Base-by-base conservation (phyloP, 192 early-diverging fungal genomes). In the Mortierella alpina region DNA sequence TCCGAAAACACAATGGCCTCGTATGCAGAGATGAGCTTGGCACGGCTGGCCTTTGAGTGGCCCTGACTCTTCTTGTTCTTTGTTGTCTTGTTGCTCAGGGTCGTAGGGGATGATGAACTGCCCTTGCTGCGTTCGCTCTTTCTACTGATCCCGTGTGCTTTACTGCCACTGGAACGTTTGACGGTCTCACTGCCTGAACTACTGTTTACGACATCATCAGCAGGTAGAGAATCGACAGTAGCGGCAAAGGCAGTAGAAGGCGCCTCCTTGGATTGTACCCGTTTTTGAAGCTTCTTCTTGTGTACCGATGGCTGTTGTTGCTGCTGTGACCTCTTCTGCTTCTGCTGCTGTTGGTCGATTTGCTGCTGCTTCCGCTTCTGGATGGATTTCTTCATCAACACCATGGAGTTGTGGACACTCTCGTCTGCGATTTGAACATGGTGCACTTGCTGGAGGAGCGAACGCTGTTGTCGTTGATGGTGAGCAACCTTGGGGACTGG, bases 371-470 rank as follows among this genome's bases (percentile, higher is more conserved):
- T 46, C 12, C 48, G 56, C 47, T 59, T 69, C 20, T 66, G 64
- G 17, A 66, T 59, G 40, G 72, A 73, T 22, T 66, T 73, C 46
- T 73, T 66, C 48, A 73, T 59, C 17, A 73, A 50, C 13, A 60
- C 17, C 15, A 66, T 5, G 0, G 57, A 53, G 47, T 73, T 73
- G 42, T 73, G 72, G 6, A 66, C 64, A 47, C 63, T 66, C 44
- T 73, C 72, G 20, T 73, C 72, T 22, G 48, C 72, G 20, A 73
- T n/a, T 10, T 73, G 72, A 15, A 73, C 72, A 59, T 73, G 72
- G 47, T 73, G 72, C 6, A 73, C 72, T 54, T 73, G 72, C 23
- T 73, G 58, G 3, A 64, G 62, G 20, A 73, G 63, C 1, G 71
- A 65, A 44, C 62, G n/a, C 17, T 59, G 67, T 46, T 57, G 66